phyloP scores from a whole-genome alignment of 257 asterid species.

The Ballota nigra region DNA sequence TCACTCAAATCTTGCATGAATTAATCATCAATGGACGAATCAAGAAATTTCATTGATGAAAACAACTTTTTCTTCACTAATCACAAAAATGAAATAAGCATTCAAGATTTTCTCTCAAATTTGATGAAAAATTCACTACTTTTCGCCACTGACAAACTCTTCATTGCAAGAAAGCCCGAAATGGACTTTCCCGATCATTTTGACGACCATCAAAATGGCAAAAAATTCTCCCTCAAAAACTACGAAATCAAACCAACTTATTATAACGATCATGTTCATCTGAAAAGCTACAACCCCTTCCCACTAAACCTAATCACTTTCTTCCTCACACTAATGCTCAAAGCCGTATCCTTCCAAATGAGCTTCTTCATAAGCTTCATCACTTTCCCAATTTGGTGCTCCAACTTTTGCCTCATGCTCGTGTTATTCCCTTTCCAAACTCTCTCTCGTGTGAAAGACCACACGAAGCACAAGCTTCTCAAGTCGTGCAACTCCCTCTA shows the following conservation, averaged over 20 bases:
- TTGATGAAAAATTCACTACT: slow-evolving; percentile 29
- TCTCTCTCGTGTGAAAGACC: slow-evolving; percentile 24
- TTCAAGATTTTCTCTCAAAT: slow-evolving; percentile 22
- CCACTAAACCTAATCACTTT: slow-evolving; percentile 33
- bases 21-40: slow-evolving; percentile 40
- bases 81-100: not conserved
- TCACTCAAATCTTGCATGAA: not conserved
- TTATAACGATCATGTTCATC: not conserved
- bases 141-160: slow-evolving; percentile 48
- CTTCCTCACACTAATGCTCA: slow-evolving; percentile 25
- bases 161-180: slow-evolving; percentile 38
- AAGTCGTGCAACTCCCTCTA: slow-evolving; percentile 24
- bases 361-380: slow-evolving; percentile 34
- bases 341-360: slow-evolving; percentile 41
- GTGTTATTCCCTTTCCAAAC: slow-evolving; percentile 43
- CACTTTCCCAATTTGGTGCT: slow-evolving; percentile 37
- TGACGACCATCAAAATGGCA: slow-evolving; percentile 5
- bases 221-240: not conserved
- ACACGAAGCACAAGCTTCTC: slow-evolving; percentile 30
- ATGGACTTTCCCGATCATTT: slow-evolving; percentile 9
- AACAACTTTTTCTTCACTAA: slow-evolving; percentile 18
- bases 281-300: slow-evolving; percentile 17
- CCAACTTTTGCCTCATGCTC: slow-evolving; percentile 34
- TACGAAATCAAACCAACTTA: not conserved
- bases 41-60: slow-evolving; percentile 22